phyloP scores from a whole-genome alignment of 2,329 filamentous ascomycete genomes.

The Phaeomoniella chlamydospora region DNA sequence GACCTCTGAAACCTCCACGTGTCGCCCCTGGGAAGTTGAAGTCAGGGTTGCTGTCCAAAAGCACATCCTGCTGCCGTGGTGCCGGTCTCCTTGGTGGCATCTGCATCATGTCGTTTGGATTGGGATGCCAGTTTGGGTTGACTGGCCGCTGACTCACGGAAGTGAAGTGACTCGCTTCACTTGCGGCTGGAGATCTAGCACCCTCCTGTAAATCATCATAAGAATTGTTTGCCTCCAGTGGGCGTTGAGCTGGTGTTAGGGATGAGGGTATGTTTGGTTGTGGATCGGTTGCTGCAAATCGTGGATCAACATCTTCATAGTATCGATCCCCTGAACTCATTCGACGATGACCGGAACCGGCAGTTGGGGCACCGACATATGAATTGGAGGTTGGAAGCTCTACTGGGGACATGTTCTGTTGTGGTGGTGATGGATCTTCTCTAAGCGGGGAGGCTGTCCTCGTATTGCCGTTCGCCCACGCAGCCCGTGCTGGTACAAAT shows the following conservation, averaged over 20 bases:
- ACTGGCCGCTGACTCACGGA: constrained; percentile 77
- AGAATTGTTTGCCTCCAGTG: constrained; percentile 14
- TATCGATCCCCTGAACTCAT: constrained; percentile 42
- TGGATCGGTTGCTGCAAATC: constrained; percentile 46
- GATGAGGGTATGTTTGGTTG: constrained; percentile 17
- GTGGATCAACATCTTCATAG: constrained; percentile 87
- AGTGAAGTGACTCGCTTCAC: constrained; percentile 74
- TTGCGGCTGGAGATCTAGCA: constrained; percentile 58
- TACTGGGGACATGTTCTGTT: constrained; percentile 6
- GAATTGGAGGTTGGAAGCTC: constrained; percentile 9
- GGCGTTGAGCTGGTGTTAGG: constrained; percentile 19
- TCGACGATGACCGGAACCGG: constrained; percentile 12
- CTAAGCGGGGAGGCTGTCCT: constrained; percentile 18
- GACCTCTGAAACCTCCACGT: neutral
- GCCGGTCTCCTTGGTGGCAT: constrained; percentile 28
- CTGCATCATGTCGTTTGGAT: constrained; percentile 20
- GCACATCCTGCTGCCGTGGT: constrained; percentile 46
- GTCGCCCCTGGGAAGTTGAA: constrained; percentile 51
- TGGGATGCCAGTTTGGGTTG: constrained; percentile 72
- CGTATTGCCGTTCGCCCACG: constrained; percentile 21
- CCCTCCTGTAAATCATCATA: constrained; percentile 52
- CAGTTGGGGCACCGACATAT: constrained; percentile 11
- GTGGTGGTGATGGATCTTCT: constrained; percentile 7
- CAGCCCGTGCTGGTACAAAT: constrained; percentile 32
- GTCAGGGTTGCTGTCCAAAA: constrained; percentile 71